Conservation (phyloP, 2,329 filamentous ascomycete genomes). For the Colletotrichum sp. region DNA sequence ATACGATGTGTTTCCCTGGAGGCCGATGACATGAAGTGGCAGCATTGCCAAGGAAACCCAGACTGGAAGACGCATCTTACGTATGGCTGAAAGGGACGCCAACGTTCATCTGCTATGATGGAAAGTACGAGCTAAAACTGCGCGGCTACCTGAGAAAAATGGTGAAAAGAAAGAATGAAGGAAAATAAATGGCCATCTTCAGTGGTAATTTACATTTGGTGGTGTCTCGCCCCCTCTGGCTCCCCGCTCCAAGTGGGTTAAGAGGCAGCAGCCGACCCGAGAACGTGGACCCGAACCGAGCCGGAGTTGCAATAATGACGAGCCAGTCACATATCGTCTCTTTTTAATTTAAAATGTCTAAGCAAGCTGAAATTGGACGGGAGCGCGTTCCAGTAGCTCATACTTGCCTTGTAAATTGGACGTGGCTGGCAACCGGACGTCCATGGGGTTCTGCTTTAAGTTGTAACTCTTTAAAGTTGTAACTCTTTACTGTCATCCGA, state of each 20-base stretch:
- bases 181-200: background rate
- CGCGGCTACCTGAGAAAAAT: background rate
- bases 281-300: background rate
- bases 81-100: background rate
- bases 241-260: background rate
- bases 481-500: background rate
- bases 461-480: background rate
- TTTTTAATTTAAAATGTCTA: background rate
- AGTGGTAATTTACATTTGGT: background rate
- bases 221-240: background rate
- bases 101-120: background rate
- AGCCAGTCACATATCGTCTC: background rate
- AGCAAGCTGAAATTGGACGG: background rate
- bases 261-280: background rate
- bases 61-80: background rate
- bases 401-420: background rate
- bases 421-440: background rate
- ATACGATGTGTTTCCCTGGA: background rate
- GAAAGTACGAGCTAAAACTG: rapidly evolving
- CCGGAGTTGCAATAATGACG: background rate
- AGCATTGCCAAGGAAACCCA: background rate
- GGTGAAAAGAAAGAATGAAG: background rate
- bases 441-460: rapidly evolving
- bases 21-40: background rate
- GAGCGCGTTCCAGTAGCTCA: rapidly evolving